These are phyloP conservation scores for Psilocybe azurescens DNA, from an alignment of 768 basidiomycete species.

Conservation along the genomic window DNA sequence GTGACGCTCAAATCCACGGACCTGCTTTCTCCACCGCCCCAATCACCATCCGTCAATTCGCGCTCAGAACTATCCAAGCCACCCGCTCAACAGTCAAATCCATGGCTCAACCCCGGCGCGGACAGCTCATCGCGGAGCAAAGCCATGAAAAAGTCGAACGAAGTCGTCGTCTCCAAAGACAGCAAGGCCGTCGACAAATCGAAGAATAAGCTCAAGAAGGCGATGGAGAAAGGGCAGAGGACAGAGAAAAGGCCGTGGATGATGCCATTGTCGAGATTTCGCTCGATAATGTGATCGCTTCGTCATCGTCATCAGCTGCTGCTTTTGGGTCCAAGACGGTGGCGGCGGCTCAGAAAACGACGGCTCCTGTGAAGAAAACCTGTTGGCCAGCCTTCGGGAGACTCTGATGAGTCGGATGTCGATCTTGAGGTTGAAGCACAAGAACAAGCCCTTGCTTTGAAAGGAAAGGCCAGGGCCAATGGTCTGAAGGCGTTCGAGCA, in stretches of 20 bases:
- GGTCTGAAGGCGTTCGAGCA: slow-evolving; percentile 80
- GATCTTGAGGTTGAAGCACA: slow-evolving; percentile 76
- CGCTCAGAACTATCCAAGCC: slow-evolving; percentile 19
- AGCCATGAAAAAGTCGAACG: slow-evolving; percentile 72
- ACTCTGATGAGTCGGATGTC: slow-evolving; percentile 54
- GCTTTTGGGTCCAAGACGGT: slow-evolving; percentile 33
- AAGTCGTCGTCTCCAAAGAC: slow-evolving; percentile 71
- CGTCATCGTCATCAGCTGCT: slow-evolving; percentile 33
- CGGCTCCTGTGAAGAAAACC: slow-evolving; percentile 34
- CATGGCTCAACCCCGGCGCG: slow-evolving; percentile 70
- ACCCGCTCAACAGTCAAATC: slow-evolving; percentile 55
- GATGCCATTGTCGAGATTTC: slow-evolving; percentile 86
- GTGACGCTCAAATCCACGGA: slow-evolving; percentile 70
- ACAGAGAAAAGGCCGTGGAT: slow-evolving; percentile 62
- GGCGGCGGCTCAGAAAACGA: slow-evolving; percentile 1
- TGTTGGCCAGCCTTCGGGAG: slow-evolving; percentile 44
- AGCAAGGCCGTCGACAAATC: slow-evolving; percentile 67
- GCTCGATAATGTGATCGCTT: slow-evolving; percentile 54
- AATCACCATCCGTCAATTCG: slow-evolving; percentile 25
- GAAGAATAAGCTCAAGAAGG: slow-evolving; percentile 77
- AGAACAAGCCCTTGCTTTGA: slow-evolving; percentile 49
- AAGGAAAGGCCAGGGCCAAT: slow-evolving; percentile 49
- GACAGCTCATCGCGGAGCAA: slow-evolving; percentile 38
- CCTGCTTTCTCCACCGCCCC: slow-evolving; percentile 45
- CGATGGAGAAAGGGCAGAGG: slow-evolving; percentile 59